A percentile compares a stretch with the other conserved stretches of the same genome.
Conservation (phyloP, 352 stramenopile genomes). For the Globisporangium yorkense region DNA sequence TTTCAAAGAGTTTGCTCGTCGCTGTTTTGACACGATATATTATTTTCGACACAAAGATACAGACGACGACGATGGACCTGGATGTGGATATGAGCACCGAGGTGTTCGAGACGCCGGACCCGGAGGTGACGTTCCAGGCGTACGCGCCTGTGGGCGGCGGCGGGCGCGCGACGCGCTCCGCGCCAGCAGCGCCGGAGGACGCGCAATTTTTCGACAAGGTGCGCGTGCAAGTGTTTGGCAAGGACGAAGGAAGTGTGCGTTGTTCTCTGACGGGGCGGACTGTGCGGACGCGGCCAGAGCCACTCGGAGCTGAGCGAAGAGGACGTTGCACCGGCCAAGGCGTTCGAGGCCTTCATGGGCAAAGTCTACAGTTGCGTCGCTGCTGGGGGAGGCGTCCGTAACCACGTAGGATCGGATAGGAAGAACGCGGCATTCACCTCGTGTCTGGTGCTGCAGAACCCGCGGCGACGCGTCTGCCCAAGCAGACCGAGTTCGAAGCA, state of each 20-base stretch:
- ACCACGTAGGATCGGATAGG: too few relatives aligned
- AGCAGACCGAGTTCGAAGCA: slow-evolving; percentile 51
- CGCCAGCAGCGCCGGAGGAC: slow-evolving; percentile 22
- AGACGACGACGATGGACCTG: too few relatives aligned
- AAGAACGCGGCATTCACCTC: slow-evolving; percentile 2
- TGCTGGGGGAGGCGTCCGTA: too few relatives aligned
- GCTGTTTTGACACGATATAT: too few relatives aligned
- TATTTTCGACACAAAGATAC: too few relatives aligned
- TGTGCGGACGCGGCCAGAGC: slow-evolving; percentile 12
- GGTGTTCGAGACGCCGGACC: slow-evolving; percentile 72
- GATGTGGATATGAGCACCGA: slow-evolving; percentile 49
- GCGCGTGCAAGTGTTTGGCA: background rate
- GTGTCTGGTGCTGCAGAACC: slow-evolving; percentile 28
- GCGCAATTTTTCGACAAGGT: slow-evolving; percentile 61
- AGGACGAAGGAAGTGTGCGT: background rate
- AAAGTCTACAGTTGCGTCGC: slow-evolving; percentile 65
- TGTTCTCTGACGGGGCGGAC: background rate
- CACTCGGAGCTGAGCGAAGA: slow-evolving; percentile 62
- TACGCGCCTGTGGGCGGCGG: slow-evolving; percentile 37
- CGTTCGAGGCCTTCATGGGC: slow-evolving; percentile 79
- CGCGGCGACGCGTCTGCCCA: slow-evolving; percentile 18
- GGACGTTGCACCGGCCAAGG: slow-evolving; percentile 35
- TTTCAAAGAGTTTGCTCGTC: too few relatives aligned
- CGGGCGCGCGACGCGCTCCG: slow-evolving; percentile 9
- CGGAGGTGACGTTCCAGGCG: slow-evolving; percentile 51